Conservation (phyloP, 345 rosid species). For the Excoecaria agallocha region DNA sequence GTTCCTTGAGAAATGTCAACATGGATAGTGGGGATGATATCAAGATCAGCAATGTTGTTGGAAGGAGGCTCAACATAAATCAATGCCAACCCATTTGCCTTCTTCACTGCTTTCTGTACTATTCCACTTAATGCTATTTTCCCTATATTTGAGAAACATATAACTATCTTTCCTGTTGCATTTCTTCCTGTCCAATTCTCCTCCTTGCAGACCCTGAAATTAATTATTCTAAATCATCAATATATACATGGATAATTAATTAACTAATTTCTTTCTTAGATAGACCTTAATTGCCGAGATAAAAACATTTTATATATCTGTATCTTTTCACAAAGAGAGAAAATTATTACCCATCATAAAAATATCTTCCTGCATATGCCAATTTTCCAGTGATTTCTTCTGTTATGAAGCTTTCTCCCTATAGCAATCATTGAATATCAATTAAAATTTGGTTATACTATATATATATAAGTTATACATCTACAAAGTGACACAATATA, state of each 20-base stretch:
- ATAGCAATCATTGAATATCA: neutral
- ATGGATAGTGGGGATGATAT: conserved; percentile 49
- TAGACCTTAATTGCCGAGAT: neutral
- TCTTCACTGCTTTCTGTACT: conserved; percentile 53
- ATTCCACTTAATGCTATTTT: conserved; percentile 26
- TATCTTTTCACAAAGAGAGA: neutral
- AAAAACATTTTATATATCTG: neutral
- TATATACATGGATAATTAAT: too few species aligned
- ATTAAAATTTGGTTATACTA: neutral
- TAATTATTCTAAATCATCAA: too few species aligned
- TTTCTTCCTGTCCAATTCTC: conserved; percentile 34
- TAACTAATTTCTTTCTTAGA: too few species aligned
- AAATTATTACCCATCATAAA: conserved; percentile 41
- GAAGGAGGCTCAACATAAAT: conserved; percentile 55
- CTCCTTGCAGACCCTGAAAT: conserved; percentile 40
- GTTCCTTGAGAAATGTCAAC: conserved; percentile 57
- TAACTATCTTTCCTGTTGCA: conserved; percentile 43
- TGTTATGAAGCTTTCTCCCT: conserved; percentile 66
- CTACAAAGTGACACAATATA: too few species aligned
- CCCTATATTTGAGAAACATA: conserved; percentile 62
- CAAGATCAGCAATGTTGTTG: conserved; percentile 46
- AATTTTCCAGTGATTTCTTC: conserved; percentile 43
- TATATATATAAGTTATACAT: neutral
- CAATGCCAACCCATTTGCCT: conserved; percentile 46
- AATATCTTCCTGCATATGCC: conserved; percentile 39